Evolutionary conservation across 805 yeast species (phyloP).

Genomic region (Zygoascus flipseniorum): DNA sequence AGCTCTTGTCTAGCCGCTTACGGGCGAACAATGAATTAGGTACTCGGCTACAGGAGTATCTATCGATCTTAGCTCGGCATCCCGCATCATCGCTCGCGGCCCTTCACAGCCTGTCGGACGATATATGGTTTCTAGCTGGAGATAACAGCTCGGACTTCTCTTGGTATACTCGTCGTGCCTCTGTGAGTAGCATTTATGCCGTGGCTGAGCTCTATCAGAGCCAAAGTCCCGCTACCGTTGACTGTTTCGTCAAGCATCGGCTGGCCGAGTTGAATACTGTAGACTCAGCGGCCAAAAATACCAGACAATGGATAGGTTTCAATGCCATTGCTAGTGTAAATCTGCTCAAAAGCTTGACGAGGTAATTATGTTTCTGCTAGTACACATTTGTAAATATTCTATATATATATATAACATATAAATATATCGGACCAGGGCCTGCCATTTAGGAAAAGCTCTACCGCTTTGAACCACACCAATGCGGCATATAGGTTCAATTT

Average conservation of each 20-base stretch:
- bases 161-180: slow-evolving; percentile 85
- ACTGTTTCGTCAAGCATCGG: slow-evolving; percentile 53
- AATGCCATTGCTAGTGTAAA: slow-evolving; percentile 57
- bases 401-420: not conserved
- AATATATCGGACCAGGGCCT: too few relatives aligned
- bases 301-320: slow-evolving; percentile 73
- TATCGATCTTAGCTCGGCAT: slow-evolving; percentile 61
- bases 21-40: slow-evolving; percentile 32
- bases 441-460: too few relatives aligned
- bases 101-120: slow-evolving; percentile 71
- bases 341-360: slow-evolving; percentile 50
- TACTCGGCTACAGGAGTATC: slow-evolving; percentile 32
- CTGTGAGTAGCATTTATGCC: slow-evolving; percentile 61
- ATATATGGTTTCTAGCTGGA: slow-evolving; percentile 69
- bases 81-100: slow-evolving; percentile 50
- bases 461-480: too few relatives aligned
- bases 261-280: slow-evolving; percentile 43
- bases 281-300: slow-evolving; percentile 53
- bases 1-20: slow-evolving; percentile 36
- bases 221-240: slow-evolving; percentile 55
- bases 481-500: too few relatives aligned
- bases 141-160: slow-evolving; percentile 71
- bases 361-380: slow-evolving; percentile 5
- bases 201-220: slow-evolving; percentile 74
- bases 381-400: too few relatives aligned